Evolutionary conservation across 2,329 filamentous ascomycete genomes (phyloP).

Genomic region (Colletotrichum sp.): DNA sequence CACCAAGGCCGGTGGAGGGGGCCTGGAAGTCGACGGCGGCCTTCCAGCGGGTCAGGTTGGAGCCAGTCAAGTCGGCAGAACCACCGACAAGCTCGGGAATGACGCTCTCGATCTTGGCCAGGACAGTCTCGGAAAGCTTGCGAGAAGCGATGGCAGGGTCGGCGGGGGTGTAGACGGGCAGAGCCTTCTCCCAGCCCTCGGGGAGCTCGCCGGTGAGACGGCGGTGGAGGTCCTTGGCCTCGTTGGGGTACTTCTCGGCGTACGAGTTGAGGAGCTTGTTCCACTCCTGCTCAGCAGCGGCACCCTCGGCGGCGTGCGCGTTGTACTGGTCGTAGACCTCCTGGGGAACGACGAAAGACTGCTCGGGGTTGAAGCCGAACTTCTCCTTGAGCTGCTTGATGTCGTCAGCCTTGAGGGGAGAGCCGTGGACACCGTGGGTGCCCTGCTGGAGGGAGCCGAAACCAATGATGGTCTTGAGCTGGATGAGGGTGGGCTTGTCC

Average conservation of each 20-base stretch:
- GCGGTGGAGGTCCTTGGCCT: slow-evolving; percentile 82
- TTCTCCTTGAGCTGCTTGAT: slow-evolving; percentile 91
- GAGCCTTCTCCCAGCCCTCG: slow-evolving; percentile 93
- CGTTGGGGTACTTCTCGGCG: slow-evolving; percentile 74
- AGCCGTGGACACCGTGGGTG: slow-evolving; percentile 94
- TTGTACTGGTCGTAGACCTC: slow-evolving; percentile 91
- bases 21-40: slow-evolving; percentile 96
- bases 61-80: slow-evolving; percentile 96
- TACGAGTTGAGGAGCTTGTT: slow-evolving; percentile 93
- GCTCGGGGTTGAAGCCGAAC: slow-evolving; percentile 94
- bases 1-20: slow-evolving; percentile 81
- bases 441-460: slow-evolving; percentile 93
- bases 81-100: slow-evolving; percentile 94
- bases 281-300: slow-evolving; percentile 92
- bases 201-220: slow-evolving; percentile 85
- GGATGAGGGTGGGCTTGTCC: slow-evolving; percentile 97
- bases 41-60: slow-evolving; percentile 99
- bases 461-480: slow-evolving; percentile 96
- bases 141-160: slow-evolving; percentile 89
- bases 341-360: slow-evolving; percentile 93
- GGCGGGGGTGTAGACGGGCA: slow-evolving; percentile 87
- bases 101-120: slow-evolving; percentile 82
- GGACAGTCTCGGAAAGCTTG: slow-evolving; percentile 94
- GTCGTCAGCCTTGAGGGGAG: slow-evolving; percentile 93
- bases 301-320: slow-evolving; percentile 85